A percentile compares a stretch with the other conserved stretches of the same genome.
These are phyloP conservation scores for Rhodotorula paludigena DNA, from an alignment of 768 basidiomycete species.

Conservation along the genomic window DNA sequence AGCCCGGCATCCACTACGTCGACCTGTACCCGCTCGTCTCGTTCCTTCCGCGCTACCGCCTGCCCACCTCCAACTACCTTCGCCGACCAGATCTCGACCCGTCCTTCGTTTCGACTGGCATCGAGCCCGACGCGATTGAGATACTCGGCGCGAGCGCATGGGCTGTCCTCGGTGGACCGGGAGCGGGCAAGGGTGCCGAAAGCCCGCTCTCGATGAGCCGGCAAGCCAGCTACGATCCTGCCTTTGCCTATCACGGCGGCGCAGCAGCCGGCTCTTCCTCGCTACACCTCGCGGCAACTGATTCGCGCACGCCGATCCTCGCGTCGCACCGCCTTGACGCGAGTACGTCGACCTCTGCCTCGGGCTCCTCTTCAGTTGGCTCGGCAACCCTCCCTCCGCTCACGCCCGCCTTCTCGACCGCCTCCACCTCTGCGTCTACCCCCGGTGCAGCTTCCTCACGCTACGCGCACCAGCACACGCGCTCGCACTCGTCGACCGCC, in stretches of 20 bases:
- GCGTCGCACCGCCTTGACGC: too few species aligned
- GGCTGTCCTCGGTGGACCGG: background rate
- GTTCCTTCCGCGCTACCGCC: conserved; percentile 59
- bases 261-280: background rate
- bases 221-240: background rate
- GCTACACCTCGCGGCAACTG: background rate
- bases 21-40: conserved; percentile 67
- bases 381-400: too few species aligned
- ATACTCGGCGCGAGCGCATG: background rate
- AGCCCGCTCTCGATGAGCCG: background rate
- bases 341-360: too few species aligned
- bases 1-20: conserved; percentile 66
- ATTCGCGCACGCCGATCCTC: background rate
- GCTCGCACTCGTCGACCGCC: too few species aligned
- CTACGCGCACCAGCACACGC: too few species aligned
- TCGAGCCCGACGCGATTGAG: background rate
- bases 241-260: background rate
- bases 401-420: background rate
- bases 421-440: background rate
- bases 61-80: background rate
- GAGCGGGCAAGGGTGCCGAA: too few species aligned
- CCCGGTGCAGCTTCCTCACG: too few species aligned
- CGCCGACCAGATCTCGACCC: background rate
- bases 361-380: too few species aligned
- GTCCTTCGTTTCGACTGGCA: background rate